Percentiles rank a stretch among this genome's conserved stretches.
These are phyloP conservation scores for Theileria orientalis DNA, from an alignment of 169 alveolate species.

Conservation along the genomic window DNA sequence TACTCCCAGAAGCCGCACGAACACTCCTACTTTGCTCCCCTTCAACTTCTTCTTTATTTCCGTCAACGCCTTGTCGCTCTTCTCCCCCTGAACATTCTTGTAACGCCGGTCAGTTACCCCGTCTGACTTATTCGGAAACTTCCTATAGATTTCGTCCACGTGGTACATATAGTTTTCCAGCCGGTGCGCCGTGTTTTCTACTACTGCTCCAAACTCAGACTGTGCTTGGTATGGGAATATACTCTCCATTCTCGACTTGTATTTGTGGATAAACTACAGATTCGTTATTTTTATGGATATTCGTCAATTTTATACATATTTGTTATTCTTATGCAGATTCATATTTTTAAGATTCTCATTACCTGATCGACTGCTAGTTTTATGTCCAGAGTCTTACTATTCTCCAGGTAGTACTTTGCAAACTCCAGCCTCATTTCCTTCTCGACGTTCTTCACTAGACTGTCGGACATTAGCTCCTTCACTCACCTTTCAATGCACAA, in stretches of 20 bases:
- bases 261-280: slow-evolving; percentile 3
- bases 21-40: neutral
- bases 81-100: neutral
- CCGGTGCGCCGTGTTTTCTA: neutral
- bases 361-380: slow-evolving; percentile 5
- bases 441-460: neutral
- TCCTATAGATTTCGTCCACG: slow-evolving; percentile 5
- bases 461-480: neutral
- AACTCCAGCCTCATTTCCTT: neutral
- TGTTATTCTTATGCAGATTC: neutral
- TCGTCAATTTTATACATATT: neutral
- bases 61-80: neutral
- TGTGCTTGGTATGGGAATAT: neutral
- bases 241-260: neutral
- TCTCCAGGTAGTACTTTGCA: slow-evolving; percentile 1
- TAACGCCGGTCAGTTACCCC: neutral
- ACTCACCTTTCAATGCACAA: neutral
- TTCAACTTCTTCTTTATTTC: neutral
- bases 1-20: slow-evolving; percentile 56
- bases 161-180: slow-evolving; percentile 12
- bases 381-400: neutral
- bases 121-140: slow-evolving; percentile 4
- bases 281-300: neutral
- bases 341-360: no score
- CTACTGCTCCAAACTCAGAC: neutral